Conservation (phyloP, 2,329 filamentous ascomycete species). For the Decorospora gaudefroyi region DNA sequence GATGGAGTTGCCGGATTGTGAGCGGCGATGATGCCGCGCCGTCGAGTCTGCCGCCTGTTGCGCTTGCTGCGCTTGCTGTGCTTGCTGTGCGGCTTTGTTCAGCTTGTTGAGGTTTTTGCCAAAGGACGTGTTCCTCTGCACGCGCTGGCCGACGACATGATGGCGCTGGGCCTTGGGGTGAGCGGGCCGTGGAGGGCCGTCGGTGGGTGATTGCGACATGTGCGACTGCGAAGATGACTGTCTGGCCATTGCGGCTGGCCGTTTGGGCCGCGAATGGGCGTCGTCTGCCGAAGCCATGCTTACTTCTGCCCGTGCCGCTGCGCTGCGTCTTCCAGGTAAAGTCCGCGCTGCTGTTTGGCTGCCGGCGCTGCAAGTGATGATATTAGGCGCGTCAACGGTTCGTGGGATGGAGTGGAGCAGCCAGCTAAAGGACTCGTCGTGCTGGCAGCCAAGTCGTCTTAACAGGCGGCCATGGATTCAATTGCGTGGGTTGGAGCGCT, state of each 20-base stretch:
- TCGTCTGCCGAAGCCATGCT: slow-evolving; percentile 46
- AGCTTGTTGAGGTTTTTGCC: slow-evolving; percentile 52
- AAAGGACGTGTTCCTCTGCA: slow-evolving; percentile 48
- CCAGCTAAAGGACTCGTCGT: slow-evolving; percentile 15
- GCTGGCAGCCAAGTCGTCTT: slow-evolving; percentile 23
- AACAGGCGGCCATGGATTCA: slow-evolving; percentile 36
- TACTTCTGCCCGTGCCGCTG: slow-evolving; percentile 33
- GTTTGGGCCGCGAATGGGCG: slow-evolving; percentile 43
- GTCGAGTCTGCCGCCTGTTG: slow-evolving; percentile 35
- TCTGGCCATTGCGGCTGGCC: slow-evolving; percentile 42
- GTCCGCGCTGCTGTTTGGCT: slow-evolving; percentile 14
- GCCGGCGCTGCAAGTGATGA: slow-evolving; percentile 17
- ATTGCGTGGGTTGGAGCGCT: slow-evolving; percentile 32
- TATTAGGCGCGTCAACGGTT: slow-evolving; percentile 14
- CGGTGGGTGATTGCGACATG: slow-evolving; percentile 47
- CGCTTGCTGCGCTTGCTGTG: slow-evolving; percentile 23
- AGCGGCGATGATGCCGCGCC: slow-evolving; percentile 45
- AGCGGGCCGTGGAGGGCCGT: slow-evolving; percentile 32
- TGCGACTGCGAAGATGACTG: slow-evolving; percentile 47
- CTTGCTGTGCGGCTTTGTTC: slow-evolving; percentile 39
- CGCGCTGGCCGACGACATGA: slow-evolving; percentile 50
- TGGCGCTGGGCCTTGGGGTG: slow-evolving; percentile 45
- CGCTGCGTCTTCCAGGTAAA: slow-evolving; percentile 19
- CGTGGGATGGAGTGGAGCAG: slow-evolving; percentile 12
- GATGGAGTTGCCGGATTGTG: slow-evolving; percentile 45